Base-by-base conservation (phyloP, 371 early-diverging fungal species). In the Mortierella sp. region DNA sequence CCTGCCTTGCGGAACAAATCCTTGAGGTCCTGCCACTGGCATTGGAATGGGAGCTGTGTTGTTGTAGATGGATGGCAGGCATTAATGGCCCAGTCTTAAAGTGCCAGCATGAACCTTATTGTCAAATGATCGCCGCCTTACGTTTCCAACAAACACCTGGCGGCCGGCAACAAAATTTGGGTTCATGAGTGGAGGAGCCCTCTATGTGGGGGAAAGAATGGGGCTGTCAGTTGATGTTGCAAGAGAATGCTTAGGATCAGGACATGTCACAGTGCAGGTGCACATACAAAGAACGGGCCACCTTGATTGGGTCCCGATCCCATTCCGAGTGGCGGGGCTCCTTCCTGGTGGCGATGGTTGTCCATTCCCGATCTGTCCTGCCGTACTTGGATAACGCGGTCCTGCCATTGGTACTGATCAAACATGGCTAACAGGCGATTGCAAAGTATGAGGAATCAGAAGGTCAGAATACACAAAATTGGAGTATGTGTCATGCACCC, bases 21-120 rank as follows among this genome's bases (percentile, higher is more conserved):
- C 80, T 91, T 91, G 45, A 92, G 80, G 53, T 92, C 91, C 66
- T 92, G 90, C 92, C 91, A 91, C 59, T 87, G 87, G 48, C 86
- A 86, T 54, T 81, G 82, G 66, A 85, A 89, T 4, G 91, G 87
- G 22, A 92, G 79, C 83, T 86, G 46, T 44, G 48, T 6, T 19
- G 21, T 12, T 41, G 19, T 50, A 50, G 34, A 6, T 21, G 5
- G 0, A 52, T 46, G 44, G 28, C 22, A 50, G 29, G 44, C 19
- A 17, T 9, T 43, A 5, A 43, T 43, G 34, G n/a, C n/a, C 39
- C 39, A 43, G 44, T 5, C 19, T 17, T 22, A 22, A 47, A 22
- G 22, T 21, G 24, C 25, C 17, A 22, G 39, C 28, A 14, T 41
- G 3, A 17, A 0, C 22, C 31, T n/a, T 43, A 17, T 43, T n/a